Base-by-base conservation (phyloP, 1,284 basidiomycete genomes). In the Ganoderma leucocontextum region DNA sequence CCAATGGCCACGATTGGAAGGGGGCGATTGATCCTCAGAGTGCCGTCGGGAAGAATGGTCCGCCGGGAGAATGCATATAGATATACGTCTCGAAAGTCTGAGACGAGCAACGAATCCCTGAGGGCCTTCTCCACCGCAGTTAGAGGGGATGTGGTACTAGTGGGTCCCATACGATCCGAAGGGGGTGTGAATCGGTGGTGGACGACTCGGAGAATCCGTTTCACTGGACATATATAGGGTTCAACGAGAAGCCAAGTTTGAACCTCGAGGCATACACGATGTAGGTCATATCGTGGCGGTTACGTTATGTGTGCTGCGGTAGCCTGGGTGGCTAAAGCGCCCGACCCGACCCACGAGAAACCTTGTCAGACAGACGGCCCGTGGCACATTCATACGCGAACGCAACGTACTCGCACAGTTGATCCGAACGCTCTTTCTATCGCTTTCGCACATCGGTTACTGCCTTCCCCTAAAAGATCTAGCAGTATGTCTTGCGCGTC, bases 21-120 rank as follows among this genome's bases (percentile, higher is more conserved):
- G 15, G 76, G 76, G 39, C 67, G 65, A 22, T 68, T 67, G 10
- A 75, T 70, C 42, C 42, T 59, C 25, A 66, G 44, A n/a, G 62
- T 19, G 53, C 72, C 66, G 42, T 70, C 55, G 25, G 52, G n/a
- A 36, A 29, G 41, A n/a, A 65, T 13, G 0, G 64, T 64, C 17
- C 70, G 65, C 6, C 73, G 71, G 7, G 72, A 67, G 68, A 75
- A 77, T 0, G 71, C 74, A 36, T 72, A 76, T 15, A 77, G 69
- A 35, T 75, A 70, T n/a, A 77, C 71, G 36, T 77, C 75, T 9
- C 72, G 69, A 49, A 70, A 71, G 22, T 70, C 65, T 2, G 66
- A 64, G 15, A 65, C 64, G 3, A n/a, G 19, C 12, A 73, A 36
- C 1, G 72, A 70, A 15, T 42, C 65, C 39, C 63, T 71, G 39